These are phyloP conservation scores for Solanum boliviense DNA, from an alignment of 257 asterid genomes.

Conservation along the genomic window DNA sequence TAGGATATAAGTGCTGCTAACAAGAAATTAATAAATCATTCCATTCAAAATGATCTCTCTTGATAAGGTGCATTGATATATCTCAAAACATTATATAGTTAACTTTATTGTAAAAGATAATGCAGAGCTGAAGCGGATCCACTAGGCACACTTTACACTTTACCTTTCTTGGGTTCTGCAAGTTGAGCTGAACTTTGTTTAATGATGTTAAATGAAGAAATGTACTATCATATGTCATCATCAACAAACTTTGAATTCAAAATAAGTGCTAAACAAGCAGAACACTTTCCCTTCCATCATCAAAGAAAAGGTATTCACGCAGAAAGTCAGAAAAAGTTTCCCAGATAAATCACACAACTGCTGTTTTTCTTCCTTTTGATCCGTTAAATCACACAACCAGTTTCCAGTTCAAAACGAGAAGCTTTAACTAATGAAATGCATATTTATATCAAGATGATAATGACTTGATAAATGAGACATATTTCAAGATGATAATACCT, in stretches of 20 bases:
- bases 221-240: not conserved
- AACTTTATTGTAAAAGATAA: not conserved
- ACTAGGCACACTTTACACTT: not conserved
- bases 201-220: not conserved
- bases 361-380: not conserved
- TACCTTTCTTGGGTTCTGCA: not conserved
- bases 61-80: not conserved
- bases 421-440: not conserved
- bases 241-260: not conserved
- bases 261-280: not conserved
- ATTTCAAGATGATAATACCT: not conserved
- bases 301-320: not conserved
- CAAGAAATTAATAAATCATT: not conserved
- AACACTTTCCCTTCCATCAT: not conserved
- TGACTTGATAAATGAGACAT: not conserved
- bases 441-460: not conserved
- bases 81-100: not conserved
- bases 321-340: not conserved
- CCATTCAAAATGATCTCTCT: not conserved
- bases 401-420: not conserved
- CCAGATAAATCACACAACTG: not conserved
- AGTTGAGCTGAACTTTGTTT: not conserved
- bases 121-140: not conserved
- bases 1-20: not conserved
- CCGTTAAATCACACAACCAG: not conserved